Evolutionary conservation across 768 basidiomycete species (phyloP), one percentile per base, ranked within the genome.

Genomic region (Termitomyces sp.): DNA sequence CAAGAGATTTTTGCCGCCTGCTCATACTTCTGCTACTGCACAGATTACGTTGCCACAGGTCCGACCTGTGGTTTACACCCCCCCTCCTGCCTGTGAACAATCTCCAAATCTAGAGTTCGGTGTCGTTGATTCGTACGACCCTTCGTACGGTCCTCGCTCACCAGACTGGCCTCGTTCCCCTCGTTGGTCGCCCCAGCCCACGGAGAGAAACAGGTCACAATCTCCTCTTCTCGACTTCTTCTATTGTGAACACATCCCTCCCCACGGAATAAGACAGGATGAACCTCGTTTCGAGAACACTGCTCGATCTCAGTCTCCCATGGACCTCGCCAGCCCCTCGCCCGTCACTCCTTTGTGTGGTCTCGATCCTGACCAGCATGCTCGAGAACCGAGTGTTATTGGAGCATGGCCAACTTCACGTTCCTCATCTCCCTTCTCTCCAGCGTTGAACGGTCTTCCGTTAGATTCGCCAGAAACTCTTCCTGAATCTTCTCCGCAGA

Each of bases 251-350:
- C 43, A 22, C 16, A n/a, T 33, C 4, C 20, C 50, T 44, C 9
- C 24, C 11, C 13, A 13, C 9, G 28, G 40, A 16, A 28, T 35
- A n/a, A 28, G 35, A 10, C 48, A 36, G 13, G 33, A 55, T 13
- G 61, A 55, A 33, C 24, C 11, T 48, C 33, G 11, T 5, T 35
- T 41, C 11, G 33, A n/a, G 20, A 47, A 66, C 38, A 60, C 60
- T 33, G 76, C 75, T 1, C 71, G 73, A 41, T 78, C 79, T 26
- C 71, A 70, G 45, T 79, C 81, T 6, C 78, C 80, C 0, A 80
- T 82, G 74, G 78, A 79, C 20, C 67, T 81, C 4, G 72, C 72
- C 13, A 78, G 74, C 24, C 76, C 78, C 3, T 71, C 74, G 0
- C 69, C 73, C 16, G 62, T 68, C 11, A 62, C 66, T 28, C 32